phyloP scores from a whole-genome alignment of 331 rosid genomes.

The Pyrus hybrid region DNA sequence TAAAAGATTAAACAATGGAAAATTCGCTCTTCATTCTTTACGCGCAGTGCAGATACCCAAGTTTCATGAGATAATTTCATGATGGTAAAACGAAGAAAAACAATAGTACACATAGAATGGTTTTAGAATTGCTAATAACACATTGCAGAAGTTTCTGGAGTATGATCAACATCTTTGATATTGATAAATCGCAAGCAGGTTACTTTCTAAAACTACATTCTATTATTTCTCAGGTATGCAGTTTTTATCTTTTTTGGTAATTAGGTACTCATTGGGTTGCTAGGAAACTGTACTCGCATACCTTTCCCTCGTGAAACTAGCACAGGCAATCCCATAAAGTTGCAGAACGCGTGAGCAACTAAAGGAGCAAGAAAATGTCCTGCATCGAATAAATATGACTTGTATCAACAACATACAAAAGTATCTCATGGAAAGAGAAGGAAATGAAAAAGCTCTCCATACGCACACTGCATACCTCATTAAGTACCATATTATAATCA shows the following conservation, averaged over 20 bases:
- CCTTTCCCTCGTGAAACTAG: slow-evolving; percentile 53
- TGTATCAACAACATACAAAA: neutral
- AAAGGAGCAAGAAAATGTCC: slow-evolving; percentile 82
- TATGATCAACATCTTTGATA: neutral
- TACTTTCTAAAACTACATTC: neutral
- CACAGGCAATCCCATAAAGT: slow-evolving; percentile 83
- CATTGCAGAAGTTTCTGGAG: neutral
- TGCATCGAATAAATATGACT: slow-evolving; percentile 25
- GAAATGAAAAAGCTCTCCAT: neutral
- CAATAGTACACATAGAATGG: neutral
- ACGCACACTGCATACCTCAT: too few relatives aligned
- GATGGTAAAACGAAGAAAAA: neutral
- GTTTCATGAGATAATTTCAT: neutral
- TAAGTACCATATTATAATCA: too few relatives aligned
- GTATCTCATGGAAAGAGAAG: neutral
- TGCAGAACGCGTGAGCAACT: slow-evolving; percentile 77
- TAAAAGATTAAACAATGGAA: neutral
- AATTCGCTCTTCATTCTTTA: neutral
- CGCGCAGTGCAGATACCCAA: neutral
- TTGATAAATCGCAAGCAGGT: neutral
- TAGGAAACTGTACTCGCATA: slow-evolving; percentile 22
- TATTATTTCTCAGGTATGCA: neutral
- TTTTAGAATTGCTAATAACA: neutral
- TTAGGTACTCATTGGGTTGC: neutral
- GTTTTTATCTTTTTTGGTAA: neutral